Evolutionary conservation across 306 rosid genomes (phyloP).

Genomic region (Cucurbita ficifolia): DNA sequence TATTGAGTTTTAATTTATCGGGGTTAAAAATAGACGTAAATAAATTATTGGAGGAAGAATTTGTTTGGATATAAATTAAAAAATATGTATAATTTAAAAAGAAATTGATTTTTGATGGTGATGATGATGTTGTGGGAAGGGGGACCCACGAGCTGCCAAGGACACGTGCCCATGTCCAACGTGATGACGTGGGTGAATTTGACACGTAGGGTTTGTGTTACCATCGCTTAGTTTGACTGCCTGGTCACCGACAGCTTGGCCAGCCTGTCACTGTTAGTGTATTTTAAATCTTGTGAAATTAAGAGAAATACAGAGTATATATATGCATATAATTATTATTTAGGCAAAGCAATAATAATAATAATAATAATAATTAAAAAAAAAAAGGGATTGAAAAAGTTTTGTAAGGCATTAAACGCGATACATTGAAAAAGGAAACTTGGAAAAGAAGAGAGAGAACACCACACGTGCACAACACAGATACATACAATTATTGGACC

Average conservation of each 20-base stretch:
- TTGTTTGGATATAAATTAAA: no score
- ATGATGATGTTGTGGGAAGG: conserved; percentile 16
- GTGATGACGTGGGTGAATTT: conserved; percentile 38
- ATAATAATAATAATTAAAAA: not conserved
- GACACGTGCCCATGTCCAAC: conserved; percentile 74
- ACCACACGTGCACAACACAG: conserved; percentile 83
- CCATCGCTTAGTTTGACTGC: conserved; percentile 27
- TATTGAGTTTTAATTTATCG: no score
- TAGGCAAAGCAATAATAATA: not conserved
- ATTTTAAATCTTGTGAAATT: not conserved
- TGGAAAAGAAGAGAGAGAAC: conserved; percentile 19
- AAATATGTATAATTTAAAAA: not conserved
- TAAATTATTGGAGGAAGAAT: no score
- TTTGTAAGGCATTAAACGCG: not conserved
- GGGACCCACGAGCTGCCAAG: conserved; percentile 43
- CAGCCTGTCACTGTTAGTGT: conserved; percentile 31
- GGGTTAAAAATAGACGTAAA: no score
- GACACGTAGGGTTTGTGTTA: conserved; percentile 13
- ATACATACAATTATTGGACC: conserved; percentile 18
- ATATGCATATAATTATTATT: not conserved
- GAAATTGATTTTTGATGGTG: conserved; percentile 5
- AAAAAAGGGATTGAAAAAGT: not conserved
- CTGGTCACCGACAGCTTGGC: conserved; percentile 45
- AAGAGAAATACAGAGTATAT: not conserved
- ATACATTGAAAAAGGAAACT: conserved; percentile 5